Evolutionary conservation across 2,329 filamentous ascomycete genomes (phyloP).

Genomic region (Penicillium sp.): DNA sequence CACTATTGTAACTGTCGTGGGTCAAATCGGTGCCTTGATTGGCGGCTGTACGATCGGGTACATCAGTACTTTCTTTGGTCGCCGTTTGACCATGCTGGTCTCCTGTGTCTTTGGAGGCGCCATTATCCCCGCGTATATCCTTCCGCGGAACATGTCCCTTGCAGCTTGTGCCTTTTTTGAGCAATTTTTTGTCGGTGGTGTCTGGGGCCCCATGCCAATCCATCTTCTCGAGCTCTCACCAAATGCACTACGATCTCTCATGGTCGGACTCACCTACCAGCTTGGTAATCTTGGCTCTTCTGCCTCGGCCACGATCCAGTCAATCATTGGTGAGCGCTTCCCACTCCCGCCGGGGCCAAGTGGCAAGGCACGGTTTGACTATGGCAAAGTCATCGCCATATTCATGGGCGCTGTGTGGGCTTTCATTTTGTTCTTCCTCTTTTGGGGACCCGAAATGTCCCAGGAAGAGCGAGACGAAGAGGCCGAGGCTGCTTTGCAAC

Average conservation of each 20-base stretch:
- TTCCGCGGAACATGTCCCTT: conserved; percentile 32
- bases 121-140: conserved; percentile 37
- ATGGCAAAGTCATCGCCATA: conserved; percentile 43
- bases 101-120: conserved; percentile 36
- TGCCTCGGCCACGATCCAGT: conserved; percentile 46
- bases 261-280: conserved; percentile 41
- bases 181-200: conserved; percentile 42
- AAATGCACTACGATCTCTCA: conserved; percentile 33
- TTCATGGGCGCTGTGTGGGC: conserved; percentile 31
- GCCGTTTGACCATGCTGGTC: conserved; percentile 37
- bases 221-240: conserved; percentile 41
- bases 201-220: conserved; percentile 43
- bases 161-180: conserved; percentile 38
- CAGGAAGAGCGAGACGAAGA: conserved; percentile 29
- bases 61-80: conserved; percentile 37
- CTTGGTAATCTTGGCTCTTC: conserved; percentile 43
- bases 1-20: conserved; percentile 38
- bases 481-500: conserved; percentile 18
- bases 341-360: conserved; percentile 35
- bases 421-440: conserved; percentile 36
- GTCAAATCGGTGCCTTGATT: conserved; percentile 36
- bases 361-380: conserved; percentile 40
- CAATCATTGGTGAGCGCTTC: conserved; percentile 44
- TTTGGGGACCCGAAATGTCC: conserved; percentile 33
- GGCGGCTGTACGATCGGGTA: conserved; percentile 40